Base-by-base conservation (phyloP, 2,329 filamentous ascomycete genomes). In the Pseudogymnoascus sp. region DNA sequence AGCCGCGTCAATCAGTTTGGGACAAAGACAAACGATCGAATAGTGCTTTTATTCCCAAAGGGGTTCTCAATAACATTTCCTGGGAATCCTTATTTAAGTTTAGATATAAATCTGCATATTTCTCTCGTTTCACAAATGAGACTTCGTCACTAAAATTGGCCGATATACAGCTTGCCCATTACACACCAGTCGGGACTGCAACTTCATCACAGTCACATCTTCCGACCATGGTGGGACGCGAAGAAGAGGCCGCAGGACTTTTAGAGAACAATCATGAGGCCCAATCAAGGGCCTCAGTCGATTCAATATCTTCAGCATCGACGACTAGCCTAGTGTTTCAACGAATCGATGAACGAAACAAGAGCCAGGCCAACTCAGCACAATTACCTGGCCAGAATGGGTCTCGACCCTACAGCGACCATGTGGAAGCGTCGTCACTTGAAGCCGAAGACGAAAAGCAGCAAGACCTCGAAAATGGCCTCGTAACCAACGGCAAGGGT, bases 321-420 rank as follows among this genome's bases (percentile, higher is more conserved):
- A 93, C 90, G 10, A 92, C 89, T 3, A 93, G 90, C 69, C 81
- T 95, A 12, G 85, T 95, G 62, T 90, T 95, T 72, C 90, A 95
- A 68, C 85, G 88, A 66, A 82, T 93, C 68, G 82, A 84, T 70
- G 87, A 90, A 72, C 67, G 68, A 24, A 68, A 56, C 16, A 71
- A 71, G 43, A 46, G 40, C 10, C 70, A 73, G 11, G 70, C 71
- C 56, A 69, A 72, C 41, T 11, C 28, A 14, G 22, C 50, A 16
- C 16, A 12, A 11, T 14, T 33, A 12, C n/a, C 28, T 22, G 50
- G 43, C 24, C 59, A 60, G 59, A 60, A 26, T 11, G 38, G 59
- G 8, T 60, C 35, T 26, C 38, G 59, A 26, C 59, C 38, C n/a
- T 35, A 62, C 22, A 24, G 60, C 22, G 38, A 50, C 24, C 60